These are phyloP conservation scores for Penicillium waksmanii DNA, from an alignment of 495 filamentous ascomycete species.

Conservation along the genomic window DNA sequence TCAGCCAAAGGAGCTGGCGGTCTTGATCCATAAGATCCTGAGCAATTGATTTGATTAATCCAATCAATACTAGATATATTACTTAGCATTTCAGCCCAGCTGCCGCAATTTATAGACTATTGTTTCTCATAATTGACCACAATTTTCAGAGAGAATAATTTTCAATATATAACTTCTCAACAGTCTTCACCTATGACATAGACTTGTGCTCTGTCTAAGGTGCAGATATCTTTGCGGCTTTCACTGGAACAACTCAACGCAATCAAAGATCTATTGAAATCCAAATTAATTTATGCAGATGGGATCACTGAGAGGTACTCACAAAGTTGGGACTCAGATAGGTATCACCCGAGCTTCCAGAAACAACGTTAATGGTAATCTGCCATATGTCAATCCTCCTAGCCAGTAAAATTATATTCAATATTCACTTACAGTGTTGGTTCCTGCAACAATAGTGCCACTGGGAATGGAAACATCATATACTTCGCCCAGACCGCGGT, in stretches of 20 bases:
- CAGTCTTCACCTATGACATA: too few relatives aligned
- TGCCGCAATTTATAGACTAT: neutral
- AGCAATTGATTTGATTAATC: neutral
- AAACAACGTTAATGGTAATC: constrained; percentile 61
- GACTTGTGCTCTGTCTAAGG: too few relatives aligned
- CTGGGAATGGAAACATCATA: constrained; percentile 60
- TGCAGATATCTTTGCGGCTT: neutral
- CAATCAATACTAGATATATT: too few relatives aligned
- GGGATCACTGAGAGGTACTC: constrained; percentile 30
- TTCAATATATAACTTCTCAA: too few relatives aligned
- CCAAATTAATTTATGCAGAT: neutral
- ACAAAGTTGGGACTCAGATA: constrained; percentile 66
- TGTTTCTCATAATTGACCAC: too few relatives aligned
- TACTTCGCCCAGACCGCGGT: constrained; percentile 62
- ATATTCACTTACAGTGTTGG: constrained; percentile 51
- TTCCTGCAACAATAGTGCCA: constrained; percentile 58
- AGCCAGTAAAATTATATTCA: neutral
- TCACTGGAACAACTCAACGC: constrained; percentile 55
- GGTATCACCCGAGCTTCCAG: constrained; percentile 57
- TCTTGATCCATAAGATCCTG: neutral
- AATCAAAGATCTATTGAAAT: constrained; percentile 55
- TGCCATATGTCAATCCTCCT: constrained; percentile 5
- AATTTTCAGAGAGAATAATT: too few relatives aligned
- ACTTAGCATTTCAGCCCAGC: too few relatives aligned
- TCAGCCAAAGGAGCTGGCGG: neutral